Percentiles rank a stretch among this genome's conserved stretches.
phyloP scores from a whole-genome alignment of 345 rosid species.

The Luvunga scandens region DNA sequence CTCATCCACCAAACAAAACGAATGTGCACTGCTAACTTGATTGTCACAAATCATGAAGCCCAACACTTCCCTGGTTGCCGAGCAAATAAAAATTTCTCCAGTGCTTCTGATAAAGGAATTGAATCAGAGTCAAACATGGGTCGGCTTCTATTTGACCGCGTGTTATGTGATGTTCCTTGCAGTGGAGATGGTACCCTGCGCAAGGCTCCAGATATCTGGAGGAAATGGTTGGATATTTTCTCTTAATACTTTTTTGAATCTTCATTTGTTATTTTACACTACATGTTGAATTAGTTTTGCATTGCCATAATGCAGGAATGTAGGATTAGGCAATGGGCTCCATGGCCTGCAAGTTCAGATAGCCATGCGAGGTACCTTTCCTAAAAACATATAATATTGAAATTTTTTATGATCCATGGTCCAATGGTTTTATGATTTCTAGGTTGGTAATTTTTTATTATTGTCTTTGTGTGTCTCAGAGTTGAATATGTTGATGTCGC shows the following conservation, averaged over 20 bases:
- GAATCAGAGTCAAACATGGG: constrained; percentile 29
- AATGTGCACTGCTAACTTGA: constrained; percentile 94
- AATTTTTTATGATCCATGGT: background rate
- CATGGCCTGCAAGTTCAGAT: constrained; percentile 85
- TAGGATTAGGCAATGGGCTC: constrained; percentile 88
- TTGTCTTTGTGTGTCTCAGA: background rate
- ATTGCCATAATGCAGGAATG: constrained; percentile 47
- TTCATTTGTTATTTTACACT: background rate
- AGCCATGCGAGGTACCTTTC: constrained; percentile 75
- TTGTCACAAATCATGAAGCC: constrained; percentile 94
- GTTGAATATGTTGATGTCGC: background rate
- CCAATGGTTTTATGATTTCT: background rate
- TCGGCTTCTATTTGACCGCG: constrained; percentile 87
- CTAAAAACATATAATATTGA: constrained; percentile 1
- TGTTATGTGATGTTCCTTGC: constrained; percentile 94
- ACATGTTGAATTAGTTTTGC: constrained; percentile 8
- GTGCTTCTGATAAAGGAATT: constrained; percentile 32
- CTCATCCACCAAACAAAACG: constrained; percentile 98
- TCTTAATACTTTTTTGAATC: background rate
- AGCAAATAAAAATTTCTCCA: constrained; percentile 29
- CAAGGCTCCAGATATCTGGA: constrained; percentile 98
- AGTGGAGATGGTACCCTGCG: constrained; percentile 97
- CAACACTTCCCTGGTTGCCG: constrained; percentile 92
- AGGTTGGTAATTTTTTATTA: background rate
- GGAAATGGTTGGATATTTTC: constrained; percentile 65